Evolutionary conservation across 257 asterid species (phyloP).

Genomic region (Solanum verrucosum): DNA sequence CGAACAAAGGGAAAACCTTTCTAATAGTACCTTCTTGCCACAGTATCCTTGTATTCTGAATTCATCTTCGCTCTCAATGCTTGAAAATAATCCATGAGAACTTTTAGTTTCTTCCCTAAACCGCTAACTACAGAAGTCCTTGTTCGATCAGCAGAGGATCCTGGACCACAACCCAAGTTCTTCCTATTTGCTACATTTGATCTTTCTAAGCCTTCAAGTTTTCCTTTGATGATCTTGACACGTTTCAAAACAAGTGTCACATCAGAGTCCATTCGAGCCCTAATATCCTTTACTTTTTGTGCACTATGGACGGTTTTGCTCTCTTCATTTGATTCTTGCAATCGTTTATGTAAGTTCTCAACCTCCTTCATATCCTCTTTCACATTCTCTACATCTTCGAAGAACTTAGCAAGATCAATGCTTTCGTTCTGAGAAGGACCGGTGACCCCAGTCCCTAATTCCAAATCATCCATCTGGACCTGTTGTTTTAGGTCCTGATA

Average conservation of each 20-base stretch:
- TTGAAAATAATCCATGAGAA: conserved; percentile 32
- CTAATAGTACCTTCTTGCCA: conserved; percentile 14
- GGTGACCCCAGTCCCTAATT: background rate
- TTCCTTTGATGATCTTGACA: conserved; percentile 28
- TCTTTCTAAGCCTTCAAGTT: conserved; percentile 29
- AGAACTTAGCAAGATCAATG: conserved; percentile 20
- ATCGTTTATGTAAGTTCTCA: conserved; percentile 12
- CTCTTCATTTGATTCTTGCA: conserved; percentile 33
- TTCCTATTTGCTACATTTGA: conserved; percentile 21
- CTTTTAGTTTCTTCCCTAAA: conserved; percentile 29
- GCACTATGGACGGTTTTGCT: conserved; percentile 31
- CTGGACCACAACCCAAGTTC: conserved; percentile 31
- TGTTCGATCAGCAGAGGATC: conserved; percentile 32
- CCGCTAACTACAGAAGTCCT: conserved; percentile 35
- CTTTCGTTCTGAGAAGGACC: background rate
- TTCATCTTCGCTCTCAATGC: conserved; percentile 20
- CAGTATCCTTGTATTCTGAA: conserved; percentile 29
- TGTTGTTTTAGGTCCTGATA: conserved; percentile 32
- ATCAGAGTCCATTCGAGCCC: conserved; percentile 27
- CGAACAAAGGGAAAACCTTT: no score
- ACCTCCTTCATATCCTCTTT: conserved; percentile 29
- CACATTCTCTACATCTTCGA: conserved; percentile 29
- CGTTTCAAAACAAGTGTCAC: conserved; percentile 24
- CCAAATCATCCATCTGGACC: conserved; percentile 28
- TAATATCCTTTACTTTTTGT: conserved; percentile 18